Evolutionary conservation across 2,329 filamentous ascomycete species (phyloP).

Genomic region (Alternaria ethzedia): DNA sequence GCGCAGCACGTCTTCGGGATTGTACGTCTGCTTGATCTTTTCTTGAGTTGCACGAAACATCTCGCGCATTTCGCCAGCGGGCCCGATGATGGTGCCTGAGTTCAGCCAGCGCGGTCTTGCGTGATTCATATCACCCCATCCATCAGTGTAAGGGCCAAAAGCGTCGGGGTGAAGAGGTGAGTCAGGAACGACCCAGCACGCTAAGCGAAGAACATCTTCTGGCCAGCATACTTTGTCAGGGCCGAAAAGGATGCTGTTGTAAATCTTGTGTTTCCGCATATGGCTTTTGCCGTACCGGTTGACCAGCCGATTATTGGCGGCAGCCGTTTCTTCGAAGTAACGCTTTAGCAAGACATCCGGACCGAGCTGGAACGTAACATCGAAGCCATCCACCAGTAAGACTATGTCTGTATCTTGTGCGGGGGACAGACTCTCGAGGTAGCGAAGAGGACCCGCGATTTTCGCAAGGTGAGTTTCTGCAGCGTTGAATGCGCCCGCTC

Average conservation of each 20-base stretch:
- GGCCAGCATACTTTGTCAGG: slow-evolving; percentile 3
- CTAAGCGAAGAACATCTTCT: neutral
- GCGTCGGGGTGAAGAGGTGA: neutral
- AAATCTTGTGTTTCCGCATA: neutral
- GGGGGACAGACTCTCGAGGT: neutral
- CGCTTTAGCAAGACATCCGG: slow-evolving; percentile 1
- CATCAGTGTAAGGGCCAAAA: slow-evolving; percentile 1
- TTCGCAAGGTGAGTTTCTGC: slow-evolving; percentile 2
- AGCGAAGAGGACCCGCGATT: slow-evolving; percentile 1
- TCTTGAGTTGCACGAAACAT: slow-evolving; percentile 2
- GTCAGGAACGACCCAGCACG: neutral
- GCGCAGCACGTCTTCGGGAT: slow-evolving; percentile 1
- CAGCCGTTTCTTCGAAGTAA: slow-evolving; percentile 1
- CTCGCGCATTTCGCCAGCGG: neutral
- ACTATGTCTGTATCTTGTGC: neutral
- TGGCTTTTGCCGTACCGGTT: neutral
- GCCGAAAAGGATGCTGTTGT: slow-evolving; percentile 4
- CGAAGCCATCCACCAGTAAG: neutral
- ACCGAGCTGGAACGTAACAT: slow-evolving; percentile 2
- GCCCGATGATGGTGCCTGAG: slow-evolving; percentile 1
- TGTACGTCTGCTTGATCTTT: neutral
- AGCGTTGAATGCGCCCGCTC: neutral
- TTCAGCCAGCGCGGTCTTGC: slow-evolving; percentile 3
- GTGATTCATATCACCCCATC: neutral
- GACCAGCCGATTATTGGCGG: neutral